Evolutionary conservation across 2,329 filamentous ascomycete species (phyloP).

Genomic region (Botrytis sinoallii): DNA sequence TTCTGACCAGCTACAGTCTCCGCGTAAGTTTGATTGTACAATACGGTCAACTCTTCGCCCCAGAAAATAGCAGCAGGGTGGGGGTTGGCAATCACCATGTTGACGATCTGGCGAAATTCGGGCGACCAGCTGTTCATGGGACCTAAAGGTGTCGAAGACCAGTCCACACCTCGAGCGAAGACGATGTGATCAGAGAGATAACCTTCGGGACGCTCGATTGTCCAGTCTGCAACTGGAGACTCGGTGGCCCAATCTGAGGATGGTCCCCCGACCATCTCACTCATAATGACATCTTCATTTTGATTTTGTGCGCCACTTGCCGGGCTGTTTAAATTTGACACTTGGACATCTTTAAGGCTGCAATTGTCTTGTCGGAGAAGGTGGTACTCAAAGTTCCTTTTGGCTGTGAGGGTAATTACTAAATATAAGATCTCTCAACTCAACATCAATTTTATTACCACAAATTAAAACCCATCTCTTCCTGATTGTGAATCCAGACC

Average conservation of each 20-base stretch:
- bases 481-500: constrained; percentile 9
- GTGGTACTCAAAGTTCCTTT: not conserved
- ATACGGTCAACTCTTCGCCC: constrained; percentile 61
- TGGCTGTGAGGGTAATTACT: not conserved
- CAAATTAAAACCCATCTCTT: constrained; percentile 15
- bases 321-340: not conserved
- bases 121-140: constrained; percentile 65
- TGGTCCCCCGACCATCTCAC: not conserved
- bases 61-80: constrained; percentile 75
- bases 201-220: constrained; percentile 33
- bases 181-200: constrained; percentile 65
- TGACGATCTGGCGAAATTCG: constrained; percentile 72
- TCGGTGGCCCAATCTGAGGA: not conserved
- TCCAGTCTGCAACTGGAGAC: not conserved
- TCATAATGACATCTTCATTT: not conserved
- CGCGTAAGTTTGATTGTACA: constrained; percentile 71
- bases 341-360: constrained; percentile 7
- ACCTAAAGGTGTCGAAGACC: constrained; percentile 68
- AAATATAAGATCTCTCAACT: constrained; percentile 47
- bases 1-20: constrained; percentile 70
- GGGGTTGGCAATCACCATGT: constrained; percentile 74
- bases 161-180: constrained; percentile 69
- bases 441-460: constrained; percentile 15
- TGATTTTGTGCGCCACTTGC: not conserved
- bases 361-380: constrained; percentile 15